Percentiles rank a stretch among this genome's conserved stretches.
Conservation (phyloP, 129 eudicot species). For the Pulicaria dysenterica region DNA sequence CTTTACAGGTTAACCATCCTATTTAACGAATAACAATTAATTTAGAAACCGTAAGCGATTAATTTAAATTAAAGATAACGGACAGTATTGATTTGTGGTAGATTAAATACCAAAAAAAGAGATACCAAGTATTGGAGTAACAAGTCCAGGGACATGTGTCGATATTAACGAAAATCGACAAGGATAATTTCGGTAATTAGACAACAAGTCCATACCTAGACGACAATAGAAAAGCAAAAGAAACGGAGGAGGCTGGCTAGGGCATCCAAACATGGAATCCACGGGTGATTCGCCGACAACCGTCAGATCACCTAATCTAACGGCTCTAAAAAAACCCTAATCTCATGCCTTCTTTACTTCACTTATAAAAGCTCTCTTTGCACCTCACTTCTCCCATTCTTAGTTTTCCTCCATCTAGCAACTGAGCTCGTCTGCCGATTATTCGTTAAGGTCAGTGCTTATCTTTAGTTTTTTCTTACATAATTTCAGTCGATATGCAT, state of each 20-base stretch:
- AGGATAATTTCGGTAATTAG: slow-evolving; percentile 29
- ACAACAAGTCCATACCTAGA: slow-evolving; percentile 6
- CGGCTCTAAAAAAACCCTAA: slow-evolving; percentile 17
- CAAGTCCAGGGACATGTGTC: neutral
- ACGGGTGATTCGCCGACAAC: neutral
- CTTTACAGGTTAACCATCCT: too few relatives aligned
- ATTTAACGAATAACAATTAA: too few relatives aligned
- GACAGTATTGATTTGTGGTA: too few relatives aligned
- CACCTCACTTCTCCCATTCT: slow-evolving; percentile 26
- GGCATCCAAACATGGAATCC: slow-evolving; percentile 18
- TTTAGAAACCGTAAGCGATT: too few relatives aligned
- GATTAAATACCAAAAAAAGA: too few relatives aligned
- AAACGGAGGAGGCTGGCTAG: slow-evolving; percentile 27
- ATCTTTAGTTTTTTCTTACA: neutral
- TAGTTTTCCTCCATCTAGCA: slow-evolving; percentile 21
- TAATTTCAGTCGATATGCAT: neutral
- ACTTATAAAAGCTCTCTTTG: slow-evolving; percentile 27
- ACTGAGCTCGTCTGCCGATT: neutral
- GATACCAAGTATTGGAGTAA: neutral
- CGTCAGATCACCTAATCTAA: slow-evolving; percentile 25
- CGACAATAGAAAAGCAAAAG: slow-evolving; percentile 20
- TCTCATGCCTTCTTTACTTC: neutral
- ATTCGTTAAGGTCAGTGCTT: slow-evolving; percentile 11
- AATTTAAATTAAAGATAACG: too few relatives aligned
- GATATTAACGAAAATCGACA: slow-evolving; percentile 16